These are phyloP conservation scores for Porodaedalea pini DNA, from an alignment of 1,284 basidiomycete species.

Conservation along the genomic window DNA sequence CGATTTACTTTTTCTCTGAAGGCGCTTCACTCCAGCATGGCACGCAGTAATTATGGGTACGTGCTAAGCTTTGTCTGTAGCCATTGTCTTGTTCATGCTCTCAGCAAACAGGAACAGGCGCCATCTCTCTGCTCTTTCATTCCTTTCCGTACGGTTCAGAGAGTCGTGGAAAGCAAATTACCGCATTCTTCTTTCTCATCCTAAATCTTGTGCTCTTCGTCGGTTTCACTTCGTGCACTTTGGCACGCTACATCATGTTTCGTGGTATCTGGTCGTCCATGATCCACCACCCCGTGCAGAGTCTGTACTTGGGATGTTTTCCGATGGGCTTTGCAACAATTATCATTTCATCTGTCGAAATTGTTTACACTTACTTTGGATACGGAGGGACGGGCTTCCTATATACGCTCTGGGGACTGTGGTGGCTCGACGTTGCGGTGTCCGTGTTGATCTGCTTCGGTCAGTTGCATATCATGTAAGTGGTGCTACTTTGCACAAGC, in stretches of 20 bases:
- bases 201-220: constrained; percentile 63
- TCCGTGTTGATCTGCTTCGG: constrained; percentile 63
- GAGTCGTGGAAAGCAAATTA: constrained; percentile 37
- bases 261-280: constrained; percentile 54
- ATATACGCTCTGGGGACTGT: constrained; percentile 62
- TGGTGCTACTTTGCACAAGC: neutral
- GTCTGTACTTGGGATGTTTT: constrained; percentile 65
- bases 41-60: constrained; percentile 16
- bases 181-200: constrained; percentile 57
- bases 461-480: constrained; percentile 63
- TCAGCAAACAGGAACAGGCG: constrained; percentile 46
- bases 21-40: constrained; percentile 18
- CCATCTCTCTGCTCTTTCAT: constrained; percentile 50
- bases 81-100: neutral
- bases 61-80: neutral
- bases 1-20: neutral
- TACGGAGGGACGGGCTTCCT: constrained; percentile 56
- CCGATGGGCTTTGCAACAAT: constrained; percentile 72
- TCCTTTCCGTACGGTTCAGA: constrained; percentile 49
- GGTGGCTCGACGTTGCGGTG: constrained; percentile 68
- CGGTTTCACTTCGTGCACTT: constrained; percentile 45
- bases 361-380: constrained; percentile 40
- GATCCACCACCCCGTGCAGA: constrained; percentile 57
- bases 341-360: constrained; percentile 45
- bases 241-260: constrained; percentile 53